Evolutionary conservation across 495 filamentous ascomycete species (phyloP).

Genomic region (Terfezia claveryi): DNA sequence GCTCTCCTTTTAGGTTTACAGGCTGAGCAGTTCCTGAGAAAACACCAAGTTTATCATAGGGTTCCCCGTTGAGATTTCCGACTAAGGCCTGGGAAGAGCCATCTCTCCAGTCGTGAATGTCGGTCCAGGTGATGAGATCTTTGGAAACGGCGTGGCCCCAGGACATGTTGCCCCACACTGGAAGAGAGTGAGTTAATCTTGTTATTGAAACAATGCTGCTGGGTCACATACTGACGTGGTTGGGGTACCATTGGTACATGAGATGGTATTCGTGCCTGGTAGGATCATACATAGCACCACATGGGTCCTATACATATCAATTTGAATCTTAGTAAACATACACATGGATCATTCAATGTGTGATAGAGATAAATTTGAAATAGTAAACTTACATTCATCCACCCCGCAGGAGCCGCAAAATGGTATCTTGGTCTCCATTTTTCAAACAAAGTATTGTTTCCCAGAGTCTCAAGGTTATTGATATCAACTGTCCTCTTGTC

Average conservation of each 20-base stretch:
- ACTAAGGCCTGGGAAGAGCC: conserved; percentile 2
- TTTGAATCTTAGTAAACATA: no score
- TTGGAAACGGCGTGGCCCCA: conserved; percentile 23
- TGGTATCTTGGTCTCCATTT: conserved; percentile 30
- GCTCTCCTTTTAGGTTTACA: conserved; percentile 8
- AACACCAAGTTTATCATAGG: conserved; percentile 29
- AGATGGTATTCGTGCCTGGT: conserved; percentile 19
- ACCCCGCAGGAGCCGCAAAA: conserved; percentile 29
- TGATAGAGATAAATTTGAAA: no score
- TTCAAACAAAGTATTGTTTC: neutral
- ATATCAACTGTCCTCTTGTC: no score
- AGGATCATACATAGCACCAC: conserved; percentile 33
- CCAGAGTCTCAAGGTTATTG: conserved; percentile 1
- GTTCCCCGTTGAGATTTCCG: conserved; percentile 20
- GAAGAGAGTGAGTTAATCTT: no score
- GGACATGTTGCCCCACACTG: conserved; percentile 23
- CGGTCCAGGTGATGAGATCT: conserved; percentile 21
- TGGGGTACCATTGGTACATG: conserved; percentile 25
- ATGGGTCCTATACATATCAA: conserved; percentile 21
- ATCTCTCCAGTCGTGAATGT: conserved; percentile 12
- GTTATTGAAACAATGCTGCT: no score
- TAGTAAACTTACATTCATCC: conserved; percentile 26
- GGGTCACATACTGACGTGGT: conserved; percentile 15
- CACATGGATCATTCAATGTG: no score
- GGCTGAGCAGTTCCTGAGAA: conserved; percentile 32